phyloP scores from a whole-genome alignment of 371 early-diverging fungal genomes.

The Cokeromyces recurvatus region DNA sequence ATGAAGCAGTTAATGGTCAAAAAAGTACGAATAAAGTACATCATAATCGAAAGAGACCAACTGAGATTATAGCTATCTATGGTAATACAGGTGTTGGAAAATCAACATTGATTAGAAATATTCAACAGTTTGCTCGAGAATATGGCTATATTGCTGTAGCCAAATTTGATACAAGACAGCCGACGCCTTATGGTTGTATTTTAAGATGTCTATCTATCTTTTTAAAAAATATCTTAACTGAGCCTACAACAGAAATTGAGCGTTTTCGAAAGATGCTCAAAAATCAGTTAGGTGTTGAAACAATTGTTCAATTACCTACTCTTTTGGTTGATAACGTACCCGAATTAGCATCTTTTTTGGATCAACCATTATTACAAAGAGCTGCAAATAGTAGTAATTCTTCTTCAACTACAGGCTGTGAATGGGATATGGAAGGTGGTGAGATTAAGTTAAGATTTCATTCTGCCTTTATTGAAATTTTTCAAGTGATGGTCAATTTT shows the following conservation, averaged over 20 bases:
- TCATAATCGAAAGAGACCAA: conserved; percentile 20
- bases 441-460: conserved; percentile 43
- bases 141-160: conserved; percentile 44
- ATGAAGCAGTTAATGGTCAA: not conserved
- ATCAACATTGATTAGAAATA: conserved; percentile 34
- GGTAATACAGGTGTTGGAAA: conserved; percentile 45
- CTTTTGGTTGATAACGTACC: conserved; percentile 40
- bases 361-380: conserved; percentile 8
- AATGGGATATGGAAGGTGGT: conserved; percentile 30
- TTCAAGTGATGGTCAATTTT: conserved; percentile 42
- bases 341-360: conserved; percentile 28
- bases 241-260: conserved; percentile 27
- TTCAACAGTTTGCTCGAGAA: conserved; percentile 36
- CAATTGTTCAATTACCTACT: conserved; percentile 28
- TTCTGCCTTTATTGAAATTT: conserved; percentile 42
- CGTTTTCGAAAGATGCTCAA: conserved; percentile 33
- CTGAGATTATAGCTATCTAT: conserved; percentile 41
- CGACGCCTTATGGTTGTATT: conserved; percentile 43
- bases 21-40: conserved; percentile 1
- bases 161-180: conserved; percentile 41
- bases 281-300: conserved; percentile 32
- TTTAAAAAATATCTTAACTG: conserved; percentile 35
- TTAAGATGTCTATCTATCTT: conserved; percentile 38
- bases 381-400: not conserved
- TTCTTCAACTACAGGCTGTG: conserved; percentile 6